Conservation (phyloP, 352 stramenopile species). For the Phytopythium litorale region DNA sequence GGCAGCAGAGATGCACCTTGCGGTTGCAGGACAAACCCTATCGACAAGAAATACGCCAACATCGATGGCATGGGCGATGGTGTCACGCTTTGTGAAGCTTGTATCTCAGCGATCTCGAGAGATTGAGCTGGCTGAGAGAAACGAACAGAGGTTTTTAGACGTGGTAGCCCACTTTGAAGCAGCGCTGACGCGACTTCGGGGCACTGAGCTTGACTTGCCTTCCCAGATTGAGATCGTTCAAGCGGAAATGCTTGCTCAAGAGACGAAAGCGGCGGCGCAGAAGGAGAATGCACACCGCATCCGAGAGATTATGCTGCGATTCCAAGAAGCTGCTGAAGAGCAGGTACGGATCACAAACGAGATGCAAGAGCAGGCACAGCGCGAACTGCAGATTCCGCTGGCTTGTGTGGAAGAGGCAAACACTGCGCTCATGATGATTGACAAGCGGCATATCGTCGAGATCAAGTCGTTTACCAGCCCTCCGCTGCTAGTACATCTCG, state of each 20-base stretch:
- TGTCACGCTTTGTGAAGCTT: slow-evolving; percentile 17
- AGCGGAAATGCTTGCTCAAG: slow-evolving; percentile 24
- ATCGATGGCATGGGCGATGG: slow-evolving; percentile 15
- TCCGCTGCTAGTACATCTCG: slow-evolving; percentile 62
- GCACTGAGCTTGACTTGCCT: slow-evolving; percentile 16
- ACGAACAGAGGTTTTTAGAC: slow-evolving; percentile 19
- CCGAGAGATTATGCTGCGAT: slow-evolving; percentile 54
- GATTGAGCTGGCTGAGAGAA: slow-evolving; percentile 14
- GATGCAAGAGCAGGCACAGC: slow-evolving; percentile 48
- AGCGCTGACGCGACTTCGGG: slow-evolving; percentile 16
- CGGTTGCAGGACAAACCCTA: slow-evolving; percentile 5
- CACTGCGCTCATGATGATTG: slow-evolving; percentile 46
- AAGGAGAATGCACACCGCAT: slow-evolving; percentile 42
- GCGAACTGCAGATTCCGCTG: slow-evolving; percentile 56
- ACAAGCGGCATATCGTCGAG: slow-evolving; percentile 73
- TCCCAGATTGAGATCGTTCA: slow-evolving; percentile 14
- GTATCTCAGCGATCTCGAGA: slow-evolving; percentile 14
- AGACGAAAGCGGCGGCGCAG: slow-evolving; percentile 28
- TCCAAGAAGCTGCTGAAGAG: slow-evolving; percentile 51
- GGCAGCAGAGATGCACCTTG: slow-evolving; percentile 26
- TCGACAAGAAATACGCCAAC: neutral
- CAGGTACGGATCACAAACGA: slow-evolving; percentile 63
- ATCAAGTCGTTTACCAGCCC: slow-evolving; percentile 83
- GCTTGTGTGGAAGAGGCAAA: slow-evolving; percentile 70
- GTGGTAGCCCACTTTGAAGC: slow-evolving; percentile 18